Evolutionary conservation across 768 basidiomycete genomes (phyloP), one percentile per base, ranked within the genome.

Genomic region (Coprinopsis sp.): DNA sequence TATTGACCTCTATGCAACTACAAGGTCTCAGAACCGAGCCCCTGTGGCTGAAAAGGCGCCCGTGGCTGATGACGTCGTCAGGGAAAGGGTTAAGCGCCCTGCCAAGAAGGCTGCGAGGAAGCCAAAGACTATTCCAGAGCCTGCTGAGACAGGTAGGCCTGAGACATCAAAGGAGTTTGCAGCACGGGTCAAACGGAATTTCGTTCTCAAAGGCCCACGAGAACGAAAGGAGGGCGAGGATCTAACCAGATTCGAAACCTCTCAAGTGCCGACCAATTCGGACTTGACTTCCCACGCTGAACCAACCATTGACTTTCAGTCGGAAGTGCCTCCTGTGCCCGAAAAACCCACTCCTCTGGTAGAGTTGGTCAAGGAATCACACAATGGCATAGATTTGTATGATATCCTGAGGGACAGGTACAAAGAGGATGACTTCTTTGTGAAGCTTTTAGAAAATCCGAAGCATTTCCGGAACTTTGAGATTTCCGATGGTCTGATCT

Each of bases 381-480:
- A 28, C 25, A 13, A 28, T n/a, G 55, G 53, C 21, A 18, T 57
- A 1, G 23, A 52, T 7, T 23, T 57, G 1, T 16, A 25, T 8
- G 52, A 25, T 34, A 47, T 36, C 29, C 29, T 54, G 29, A 49
- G 40, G 31, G 40, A 34, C 6, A 18, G 30, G 19, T 61, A 61
- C 21, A 22, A 6, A 0, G 31, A 51, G 3, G 56, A 61, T 36
- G 4, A 27, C 0, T 54, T 59, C 30, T 61, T 61, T 33, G 47
- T 42, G 24, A 42, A 54, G 8, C 51, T 64, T 1, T 1, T 59
- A 1, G 44, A 46, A 0, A 51, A 50, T 1, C 59, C 57, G 0
- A 34, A 37, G 2, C 40, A 55, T 1, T 61, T 54, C 31, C 30
- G 37, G 4, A 60, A 59, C 33, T 66, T 61, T 36, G 13, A 19